Evolutionary conservation across 768 basidiomycete genomes (phyloP), one percentile per base, ranked within the genome.

Genomic region (Boletus patriciae): DNA sequence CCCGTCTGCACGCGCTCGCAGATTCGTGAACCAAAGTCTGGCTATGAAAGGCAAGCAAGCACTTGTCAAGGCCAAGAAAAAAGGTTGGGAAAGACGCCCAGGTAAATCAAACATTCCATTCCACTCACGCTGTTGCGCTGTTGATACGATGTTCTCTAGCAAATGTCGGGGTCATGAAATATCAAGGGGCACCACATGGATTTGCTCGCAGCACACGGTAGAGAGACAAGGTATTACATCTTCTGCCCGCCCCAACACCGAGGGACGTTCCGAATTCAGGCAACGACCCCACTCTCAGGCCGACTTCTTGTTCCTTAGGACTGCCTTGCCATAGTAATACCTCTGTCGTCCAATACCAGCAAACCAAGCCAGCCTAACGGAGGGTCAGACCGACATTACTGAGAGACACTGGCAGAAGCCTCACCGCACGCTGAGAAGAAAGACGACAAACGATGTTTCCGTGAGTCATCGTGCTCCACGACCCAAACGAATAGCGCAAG

Each of bases 401-500:
- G 13, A 53, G 33, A 43, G 46, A 45, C 21, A 49, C n/a, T n/a
- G n/a, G 25, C 25, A 25, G 19, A 12, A 48, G 13, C 2, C 54
- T 59, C 66, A 88, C 88, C 88, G 80, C 61, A 78, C 77, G 40
- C 75, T 46, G 51, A 86, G 77, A 37, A 92, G 75, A 25, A 84
- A 71, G 31, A 85, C 50, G 23, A 82, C 80, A 55, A 84, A 74
- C 4, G 87, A 90, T 85, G 64, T 91, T 92, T 34, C 89, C 90
- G 61, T 91, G 89, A 0, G 84, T 87, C 77, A 82, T 86, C 27
- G 77, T 66, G 69, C 90, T 91, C 90, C 89, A 92, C 15, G 66
- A 63, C 9, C 67, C 67, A 36, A 81, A 74, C 27, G 76, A 72
- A 56, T 77, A 84, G 46, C 77, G 78, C 59, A 88, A 69, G 27